These are phyloP conservation scores for Viridothelium virens DNA, from an alignment of 495 filamentous ascomycete species.

Conservation along the genomic window DNA sequence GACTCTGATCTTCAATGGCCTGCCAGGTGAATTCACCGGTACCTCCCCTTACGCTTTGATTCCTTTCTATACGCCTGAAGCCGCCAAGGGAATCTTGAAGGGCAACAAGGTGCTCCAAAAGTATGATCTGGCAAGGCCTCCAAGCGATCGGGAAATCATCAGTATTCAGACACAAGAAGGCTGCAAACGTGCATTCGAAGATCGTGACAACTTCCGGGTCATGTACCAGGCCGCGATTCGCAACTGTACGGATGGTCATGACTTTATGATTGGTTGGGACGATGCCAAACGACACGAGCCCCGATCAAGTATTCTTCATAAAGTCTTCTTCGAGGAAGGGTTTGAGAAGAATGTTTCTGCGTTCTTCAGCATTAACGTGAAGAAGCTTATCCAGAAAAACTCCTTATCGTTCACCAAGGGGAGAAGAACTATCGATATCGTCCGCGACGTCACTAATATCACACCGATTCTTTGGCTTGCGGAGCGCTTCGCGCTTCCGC, in stretches of 20 bases:
- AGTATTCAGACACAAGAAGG: constrained; percentile 37
- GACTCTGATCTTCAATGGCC: constrained; percentile 26
- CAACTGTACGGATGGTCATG: constrained; percentile 34
- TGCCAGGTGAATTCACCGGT: constrained; percentile 25
- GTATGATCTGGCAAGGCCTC: constrained; percentile 33
- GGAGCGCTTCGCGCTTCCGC: constrained; percentile 28
- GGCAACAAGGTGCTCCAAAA: constrained; percentile 40
- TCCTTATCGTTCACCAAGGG: constrained; percentile 32
- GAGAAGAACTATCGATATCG: constrained; percentile 36
- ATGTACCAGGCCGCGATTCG: constrained; percentile 38
- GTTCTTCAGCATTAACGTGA: constrained; percentile 33
- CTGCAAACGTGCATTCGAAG: constrained; percentile 36
- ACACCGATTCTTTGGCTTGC: constrained; percentile 30
- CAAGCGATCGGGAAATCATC: constrained; percentile 27
- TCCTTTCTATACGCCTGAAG: constrained; percentile 38
- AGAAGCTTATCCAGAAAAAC: constrained; percentile 33
- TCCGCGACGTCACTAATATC: constrained; percentile 37
- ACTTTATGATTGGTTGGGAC: constrained; percentile 40
- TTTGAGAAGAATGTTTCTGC: constrained; percentile 35
- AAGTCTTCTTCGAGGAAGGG: constrained; percentile 37
- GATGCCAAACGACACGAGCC: constrained; percentile 32
- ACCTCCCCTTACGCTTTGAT: constrained; percentile 38
- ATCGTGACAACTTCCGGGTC: constrained; percentile 36
- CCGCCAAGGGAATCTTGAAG: constrained; percentile 46
- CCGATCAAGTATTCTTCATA: constrained; percentile 32